Evolutionary conservation across 139 green algal species (phyloP), one percentile per base, ranked within the genome.

Genomic region (Volvox africanus): DNA sequence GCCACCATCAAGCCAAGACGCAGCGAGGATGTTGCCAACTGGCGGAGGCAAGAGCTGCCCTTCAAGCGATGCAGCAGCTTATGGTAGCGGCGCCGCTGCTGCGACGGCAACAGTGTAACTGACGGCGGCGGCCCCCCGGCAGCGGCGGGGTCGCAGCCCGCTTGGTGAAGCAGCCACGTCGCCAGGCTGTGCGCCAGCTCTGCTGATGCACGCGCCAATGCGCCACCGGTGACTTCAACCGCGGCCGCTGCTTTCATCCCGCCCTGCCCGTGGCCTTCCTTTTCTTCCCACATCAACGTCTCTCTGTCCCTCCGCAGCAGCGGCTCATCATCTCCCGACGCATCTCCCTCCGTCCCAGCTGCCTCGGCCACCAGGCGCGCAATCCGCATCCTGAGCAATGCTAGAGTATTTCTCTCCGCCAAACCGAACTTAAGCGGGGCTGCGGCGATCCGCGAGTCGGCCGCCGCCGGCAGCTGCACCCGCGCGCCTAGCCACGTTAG

Each of bases 1-100:
- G 78, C 78, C 78, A 84, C 78, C 78, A 84, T 65, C 37, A 84
- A 44, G 21, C 78, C 78, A 35, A 84, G 78, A 12, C 37, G 36
- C 78, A 84, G 35, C 35, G 36, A 37, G 20, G 18, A 5, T 2
- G 3, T 26, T 2, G 76, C 76, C 76, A 82, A 11, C n/a, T 17
- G 33, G 32, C 32, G 76, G 18, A 82, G 76, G 18, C 30, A 24
- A 2, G 76, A 20, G 33, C 76, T 33, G 55, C 76, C 24, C 65
- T 16, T 2, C 33, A 82, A 20, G 71, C 50, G 76, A 13, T 55
- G 26, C 76, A 24, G 76, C 76, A 82, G 76, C 9, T 82, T 36
- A 24, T 73, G 65, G 65, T 28, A 28, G 65, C 65, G 65, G 65
- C 33, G 33, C 16, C 32, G 32, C 14, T 82, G 76, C 71, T 79